Percentiles rank a stretch among this genome's conserved stretches.
Conservation (phyloP, 2,329 filamentous ascomycete genomes). For the Bipolaris victoriae region DNA sequence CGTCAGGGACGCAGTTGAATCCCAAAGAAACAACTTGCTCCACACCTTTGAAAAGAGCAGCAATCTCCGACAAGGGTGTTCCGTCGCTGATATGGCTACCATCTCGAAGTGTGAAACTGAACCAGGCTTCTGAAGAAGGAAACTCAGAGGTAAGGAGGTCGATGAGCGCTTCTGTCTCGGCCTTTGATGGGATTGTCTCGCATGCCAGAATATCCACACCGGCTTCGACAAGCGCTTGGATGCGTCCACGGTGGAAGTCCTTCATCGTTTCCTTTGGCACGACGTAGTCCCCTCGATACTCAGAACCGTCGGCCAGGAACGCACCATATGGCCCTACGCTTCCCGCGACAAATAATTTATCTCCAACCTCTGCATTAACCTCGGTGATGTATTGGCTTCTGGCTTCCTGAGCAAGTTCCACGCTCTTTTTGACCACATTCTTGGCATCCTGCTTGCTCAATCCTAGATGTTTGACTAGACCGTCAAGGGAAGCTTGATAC, state of each 20-base stretch:
- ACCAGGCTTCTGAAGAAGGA: conserved; percentile 46
- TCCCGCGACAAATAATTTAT: conserved; percentile 50
- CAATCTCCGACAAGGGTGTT: conserved; percentile 45
- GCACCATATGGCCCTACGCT: conserved; percentile 58
- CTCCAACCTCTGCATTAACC: not conserved
- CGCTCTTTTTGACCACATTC: conserved; percentile 50
- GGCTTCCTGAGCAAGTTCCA: conserved; percentile 50
- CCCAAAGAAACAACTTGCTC: conserved; percentile 52
- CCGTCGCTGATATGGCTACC: conserved; percentile 51
- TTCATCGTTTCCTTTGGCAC: conserved; percentile 42
- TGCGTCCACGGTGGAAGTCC: conserved; percentile 53
- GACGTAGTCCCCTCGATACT: conserved; percentile 54
- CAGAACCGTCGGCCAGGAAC: conserved; percentile 54
- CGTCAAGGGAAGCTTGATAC: conserved; percentile 55
- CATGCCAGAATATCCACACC: conserved; percentile 54
- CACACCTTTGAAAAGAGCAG: conserved; percentile 34
- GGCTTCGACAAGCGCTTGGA: conserved; percentile 50
- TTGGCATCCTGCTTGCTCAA: conserved; percentile 42
- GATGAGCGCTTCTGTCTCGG: conserved; percentile 50
- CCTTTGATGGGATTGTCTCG: conserved; percentile 54
- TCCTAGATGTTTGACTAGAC: conserved; percentile 48
- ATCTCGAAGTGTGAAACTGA: conserved; percentile 52
- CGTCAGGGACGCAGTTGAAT: conserved; percentile 53
- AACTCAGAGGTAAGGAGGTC: conserved; percentile 51
- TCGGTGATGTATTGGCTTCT: conserved; percentile 38